A percentile compares a stretch with the other conserved stretches of the same genome.
Evolutionary conservation across 352 stramenopile species (phyloP).

Genomic region (Phytopythium ostracodes): DNA sequence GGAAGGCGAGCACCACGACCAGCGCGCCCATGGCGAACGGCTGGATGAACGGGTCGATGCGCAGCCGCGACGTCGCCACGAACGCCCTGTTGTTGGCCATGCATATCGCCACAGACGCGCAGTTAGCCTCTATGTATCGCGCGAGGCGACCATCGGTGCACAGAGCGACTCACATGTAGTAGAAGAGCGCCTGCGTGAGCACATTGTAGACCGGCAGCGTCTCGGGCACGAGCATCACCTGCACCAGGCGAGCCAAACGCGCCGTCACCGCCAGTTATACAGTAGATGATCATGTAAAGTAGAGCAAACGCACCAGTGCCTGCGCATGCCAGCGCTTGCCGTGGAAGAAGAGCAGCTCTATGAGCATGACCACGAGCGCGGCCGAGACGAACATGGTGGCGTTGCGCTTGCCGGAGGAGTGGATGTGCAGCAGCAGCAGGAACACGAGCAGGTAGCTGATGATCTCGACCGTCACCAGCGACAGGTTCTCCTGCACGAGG

Average conservation of each 20-base stretch:
- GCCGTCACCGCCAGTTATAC: background rate
- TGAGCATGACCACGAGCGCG: constrained; percentile 41
- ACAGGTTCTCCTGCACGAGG: constrained; percentile 77
- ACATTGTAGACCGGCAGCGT: constrained; percentile 59
- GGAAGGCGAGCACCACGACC: constrained; percentile 51
- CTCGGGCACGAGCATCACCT: constrained; percentile 55
- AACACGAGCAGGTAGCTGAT: constrained; percentile 54
- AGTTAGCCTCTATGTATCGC: no score
- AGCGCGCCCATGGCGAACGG: constrained; percentile 62
- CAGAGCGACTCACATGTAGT: constrained; percentile 57
- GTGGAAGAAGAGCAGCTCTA: constrained; percentile 66
- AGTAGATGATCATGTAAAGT: no score
- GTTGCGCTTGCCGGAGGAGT: constrained; percentile 75
- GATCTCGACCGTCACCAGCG: constrained; percentile 60
- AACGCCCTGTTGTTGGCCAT: constrained; percentile 43
- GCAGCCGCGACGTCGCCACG: constrained; percentile 56
- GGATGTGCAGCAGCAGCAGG: constrained; percentile 69
- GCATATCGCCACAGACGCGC: no score
- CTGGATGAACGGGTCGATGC: constrained; percentile 72
- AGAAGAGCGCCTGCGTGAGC: constrained; percentile 66
- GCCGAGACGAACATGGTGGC: constrained; percentile 52
- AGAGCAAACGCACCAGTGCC: constrained; percentile 30
- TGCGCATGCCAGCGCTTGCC: constrained; percentile 68
- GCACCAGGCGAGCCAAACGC: background rate
- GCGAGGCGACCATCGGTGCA: no score